Evolutionary conservation across 2,329 filamentous ascomycete genomes (phyloP).

Genomic region (Pseudogymnoascus sp.): DNA sequence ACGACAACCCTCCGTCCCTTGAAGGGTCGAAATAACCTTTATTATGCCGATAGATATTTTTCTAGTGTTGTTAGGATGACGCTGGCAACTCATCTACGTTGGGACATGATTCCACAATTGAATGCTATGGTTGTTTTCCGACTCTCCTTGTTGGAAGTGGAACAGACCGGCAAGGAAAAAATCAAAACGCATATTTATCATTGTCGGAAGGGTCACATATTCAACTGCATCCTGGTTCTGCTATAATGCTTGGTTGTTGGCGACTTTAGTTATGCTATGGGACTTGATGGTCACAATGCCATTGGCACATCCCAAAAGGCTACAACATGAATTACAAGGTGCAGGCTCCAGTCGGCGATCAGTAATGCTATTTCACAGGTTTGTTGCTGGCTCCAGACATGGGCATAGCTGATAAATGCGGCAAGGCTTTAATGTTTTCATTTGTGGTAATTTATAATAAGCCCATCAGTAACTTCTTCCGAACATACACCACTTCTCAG

Average conservation of each 20-base stretch:
- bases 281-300: not conserved
- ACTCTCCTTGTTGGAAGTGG: not conserved
- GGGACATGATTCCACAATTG: not conserved
- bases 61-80: not conserved
- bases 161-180: not conserved
- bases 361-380: not conserved
- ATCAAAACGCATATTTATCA: not conserved
- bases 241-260: not conserved
- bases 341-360: not conserved
- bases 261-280: not conserved
- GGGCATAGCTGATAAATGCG: not conserved
- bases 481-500: conserved; percentile 89
- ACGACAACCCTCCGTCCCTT: not conserved
- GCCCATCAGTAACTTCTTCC: conserved; percentile 48
- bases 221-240: not conserved
- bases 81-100: not conserved
- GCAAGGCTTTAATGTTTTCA: not conserved
- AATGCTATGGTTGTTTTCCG: not conserved
- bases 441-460: not conserved
- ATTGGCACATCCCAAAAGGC: not conserved
- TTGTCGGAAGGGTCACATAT: not conserved
- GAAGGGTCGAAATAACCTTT: not conserved
- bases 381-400: not conserved
- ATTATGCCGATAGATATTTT: not conserved
- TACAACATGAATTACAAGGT: not conserved